These are phyloP conservation scores for Xylariales sp. DNA, from an alignment of 2,329 filamentous ascomycete species.

Conservation along the genomic window DNA sequence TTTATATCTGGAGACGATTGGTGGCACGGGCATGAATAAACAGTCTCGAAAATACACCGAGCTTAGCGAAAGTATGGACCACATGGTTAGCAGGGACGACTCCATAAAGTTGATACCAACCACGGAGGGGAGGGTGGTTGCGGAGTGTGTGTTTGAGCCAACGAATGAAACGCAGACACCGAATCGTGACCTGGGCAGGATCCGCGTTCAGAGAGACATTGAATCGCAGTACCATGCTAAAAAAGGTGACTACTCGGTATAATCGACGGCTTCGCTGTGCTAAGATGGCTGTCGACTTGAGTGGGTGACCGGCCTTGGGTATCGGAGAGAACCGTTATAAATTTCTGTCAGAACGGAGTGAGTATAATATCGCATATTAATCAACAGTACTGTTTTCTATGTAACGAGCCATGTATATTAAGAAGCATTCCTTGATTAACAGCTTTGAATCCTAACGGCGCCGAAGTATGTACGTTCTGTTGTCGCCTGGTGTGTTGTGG, in stretches of 20 bases:
- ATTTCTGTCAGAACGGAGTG: background rate
- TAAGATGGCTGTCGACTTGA: background rate
- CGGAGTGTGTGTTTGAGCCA: conserved; percentile 24
- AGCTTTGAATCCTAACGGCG: background rate
- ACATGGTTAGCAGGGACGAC: conserved; percentile 19
- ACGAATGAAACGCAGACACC: background rate
- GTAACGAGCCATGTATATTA: conserved; percentile 3
- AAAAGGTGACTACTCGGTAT: background rate
- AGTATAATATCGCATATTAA: conserved; percentile 1
- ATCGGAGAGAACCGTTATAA: background rate
- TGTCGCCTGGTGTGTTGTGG: background rate
- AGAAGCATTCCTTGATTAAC: background rate
- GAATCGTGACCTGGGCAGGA: background rate
- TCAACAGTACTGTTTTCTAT: background rate
- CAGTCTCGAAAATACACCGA: conserved; percentile 17
- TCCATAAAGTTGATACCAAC: conserved; percentile 22
- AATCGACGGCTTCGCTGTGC: background rate
- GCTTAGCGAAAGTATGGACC: conserved; percentile 30
- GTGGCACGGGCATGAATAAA: conserved; percentile 20
- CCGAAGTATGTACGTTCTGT: background rate
- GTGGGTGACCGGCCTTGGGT: background rate
- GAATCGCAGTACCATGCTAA: conserved; percentile 31
- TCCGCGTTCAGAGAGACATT: conserved; percentile 34
- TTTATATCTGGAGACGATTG: conserved; percentile 21
- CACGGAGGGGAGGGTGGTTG: conserved; percentile 20